Conservation (phyloP, 176 grass and related monocot species). For the Cenchrus purpureus region DNA sequence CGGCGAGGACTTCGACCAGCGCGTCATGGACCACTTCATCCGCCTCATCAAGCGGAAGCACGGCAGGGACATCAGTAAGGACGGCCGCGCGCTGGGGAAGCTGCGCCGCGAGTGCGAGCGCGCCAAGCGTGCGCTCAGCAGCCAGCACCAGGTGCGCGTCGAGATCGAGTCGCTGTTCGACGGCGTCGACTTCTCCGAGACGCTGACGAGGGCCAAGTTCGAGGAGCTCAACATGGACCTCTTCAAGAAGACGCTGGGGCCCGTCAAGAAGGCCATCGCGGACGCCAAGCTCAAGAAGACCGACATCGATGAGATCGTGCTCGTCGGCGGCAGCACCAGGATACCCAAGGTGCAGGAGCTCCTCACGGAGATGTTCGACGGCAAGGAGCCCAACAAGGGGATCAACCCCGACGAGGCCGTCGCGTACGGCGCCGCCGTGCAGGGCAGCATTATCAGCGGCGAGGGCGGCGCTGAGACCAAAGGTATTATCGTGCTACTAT, state of each 20-base stretch:
- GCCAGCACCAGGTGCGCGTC: slow-evolving; percentile 47
- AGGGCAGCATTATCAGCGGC: slow-evolving; percentile 42
- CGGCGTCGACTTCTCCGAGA: slow-evolving; percentile 42
- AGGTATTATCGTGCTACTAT: not conserved
- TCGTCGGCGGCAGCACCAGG: slow-evolving; percentile 49
- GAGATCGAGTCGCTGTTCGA: slow-evolving; percentile 47
- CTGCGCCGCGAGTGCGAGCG: slow-evolving; percentile 46
- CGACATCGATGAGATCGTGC: slow-evolving; percentile 46
- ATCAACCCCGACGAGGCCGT: slow-evolving; percentile 61
- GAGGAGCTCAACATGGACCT: slow-evolving; percentile 55
- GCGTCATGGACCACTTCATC: slow-evolving; percentile 52
- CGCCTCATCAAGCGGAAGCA: slow-evolving; percentile 35
- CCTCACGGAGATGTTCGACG: slow-evolving; percentile 38
- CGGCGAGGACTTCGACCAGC: slow-evolving; percentile 50
- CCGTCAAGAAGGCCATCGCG: slow-evolving; percentile 39
- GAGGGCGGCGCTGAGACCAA: slow-evolving; percentile 39
- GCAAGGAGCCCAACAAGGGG: slow-evolving; percentile 49
- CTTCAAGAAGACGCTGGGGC: slow-evolving; percentile 43
- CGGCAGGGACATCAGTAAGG: slow-evolving; percentile 31
- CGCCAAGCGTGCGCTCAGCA: slow-evolving; percentile 49
- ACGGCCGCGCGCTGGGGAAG: slow-evolving; percentile 37
- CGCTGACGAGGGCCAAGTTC: slow-evolving; percentile 49
- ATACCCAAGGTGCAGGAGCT: slow-evolving; percentile 66
- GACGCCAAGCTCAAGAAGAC: slow-evolving; percentile 41
- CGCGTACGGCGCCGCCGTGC: slow-evolving; percentile 48